Evolutionary conservation across 2,329 filamentous ascomycete species (phyloP).

Genomic region (Penicillium aurantiogriseum): DNA sequence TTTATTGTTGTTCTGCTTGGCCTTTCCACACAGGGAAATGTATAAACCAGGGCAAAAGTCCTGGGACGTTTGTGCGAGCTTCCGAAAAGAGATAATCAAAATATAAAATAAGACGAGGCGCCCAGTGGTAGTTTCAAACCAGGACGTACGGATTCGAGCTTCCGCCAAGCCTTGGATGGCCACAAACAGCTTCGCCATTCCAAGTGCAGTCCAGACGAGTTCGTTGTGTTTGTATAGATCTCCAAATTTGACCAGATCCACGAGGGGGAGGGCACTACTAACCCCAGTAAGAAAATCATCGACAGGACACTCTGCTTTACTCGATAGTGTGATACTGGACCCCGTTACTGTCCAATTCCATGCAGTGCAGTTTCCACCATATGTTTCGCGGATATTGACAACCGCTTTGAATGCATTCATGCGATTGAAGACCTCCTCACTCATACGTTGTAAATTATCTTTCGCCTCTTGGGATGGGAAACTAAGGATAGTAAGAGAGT

Average conservation of each 20-base stretch:
- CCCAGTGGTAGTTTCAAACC: conserved; percentile 7
- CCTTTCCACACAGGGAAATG: conserved; percentile 12
- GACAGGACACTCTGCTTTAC: not conserved
- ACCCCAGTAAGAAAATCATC: conserved; percentile 6
- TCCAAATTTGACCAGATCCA: conserved; percentile 5
- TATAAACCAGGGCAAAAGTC: conserved; percentile 14
- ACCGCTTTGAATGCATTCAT: conserved; percentile 1
- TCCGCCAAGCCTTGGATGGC: conserved; percentile 14
- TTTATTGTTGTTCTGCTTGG: not conserved
- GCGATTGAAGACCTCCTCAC: not conserved
- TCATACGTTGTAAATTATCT: conserved; percentile 3
- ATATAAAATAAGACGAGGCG: conserved; percentile 18
- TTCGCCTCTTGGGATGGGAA: conserved; percentile 1
- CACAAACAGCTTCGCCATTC: conserved; percentile 18
- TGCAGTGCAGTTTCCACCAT: conserved; percentile 3
- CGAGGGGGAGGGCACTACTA: conserved; percentile 3
- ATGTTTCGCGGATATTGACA: conserved; percentile 14
- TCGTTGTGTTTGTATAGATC: not conserved
- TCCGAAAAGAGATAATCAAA: conserved; percentile 14
- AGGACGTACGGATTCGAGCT: conserved; percentile 9
- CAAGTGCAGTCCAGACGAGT: conserved; percentile 11
- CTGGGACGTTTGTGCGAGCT: conserved; percentile 21
- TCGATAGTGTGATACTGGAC: not conserved
- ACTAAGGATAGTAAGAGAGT: not conserved
- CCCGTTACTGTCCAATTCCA: conserved; percentile 11